phyloP scores from a whole-genome alignment of 169 alveolate genomes.

The Amoebophrya sp. region DNA sequence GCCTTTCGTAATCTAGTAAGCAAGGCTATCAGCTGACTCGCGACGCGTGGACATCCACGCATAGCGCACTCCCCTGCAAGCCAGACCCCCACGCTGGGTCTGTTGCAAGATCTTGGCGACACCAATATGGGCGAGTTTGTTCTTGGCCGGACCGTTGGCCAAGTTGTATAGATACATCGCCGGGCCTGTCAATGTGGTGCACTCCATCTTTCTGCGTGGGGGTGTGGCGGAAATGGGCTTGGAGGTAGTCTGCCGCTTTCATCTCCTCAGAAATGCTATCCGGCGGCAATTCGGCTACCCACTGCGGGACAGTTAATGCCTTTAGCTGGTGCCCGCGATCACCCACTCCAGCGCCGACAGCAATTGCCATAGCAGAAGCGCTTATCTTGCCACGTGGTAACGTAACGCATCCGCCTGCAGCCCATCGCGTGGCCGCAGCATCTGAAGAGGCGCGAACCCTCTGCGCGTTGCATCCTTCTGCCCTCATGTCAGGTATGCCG shows the following conservation, averaged over 20 bases:
- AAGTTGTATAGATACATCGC: background rate
- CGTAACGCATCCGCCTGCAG: background rate
- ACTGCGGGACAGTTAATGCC: background rate
- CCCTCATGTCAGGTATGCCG: background rate
- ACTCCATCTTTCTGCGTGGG: background rate
- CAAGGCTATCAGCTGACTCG: background rate
- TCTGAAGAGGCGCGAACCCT: background rate
- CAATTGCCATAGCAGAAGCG: background rate
- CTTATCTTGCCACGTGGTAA: background rate
- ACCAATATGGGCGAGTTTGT: background rate
- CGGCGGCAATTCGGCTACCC: background rate
- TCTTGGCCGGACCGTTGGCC: background rate
- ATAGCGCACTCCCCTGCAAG: background rate
- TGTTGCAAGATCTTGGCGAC: background rate
- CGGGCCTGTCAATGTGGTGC: background rate
- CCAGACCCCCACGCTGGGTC: background rate
- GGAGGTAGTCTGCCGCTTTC: background rate
- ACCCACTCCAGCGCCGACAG: background rate
- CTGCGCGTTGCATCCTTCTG: background rate
- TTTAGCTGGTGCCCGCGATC: background rate
- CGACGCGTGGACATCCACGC: background rate
- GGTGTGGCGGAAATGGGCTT: background rate
- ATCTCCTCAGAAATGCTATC: background rate
- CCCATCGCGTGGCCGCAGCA: background rate
- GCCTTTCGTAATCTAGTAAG: background rate